Evolutionary conservation across 2,329 filamentous ascomycete species (phyloP), one percentile per base, ranked within the genome.

Genomic region (Phyllosticta capitalensis): DNA sequence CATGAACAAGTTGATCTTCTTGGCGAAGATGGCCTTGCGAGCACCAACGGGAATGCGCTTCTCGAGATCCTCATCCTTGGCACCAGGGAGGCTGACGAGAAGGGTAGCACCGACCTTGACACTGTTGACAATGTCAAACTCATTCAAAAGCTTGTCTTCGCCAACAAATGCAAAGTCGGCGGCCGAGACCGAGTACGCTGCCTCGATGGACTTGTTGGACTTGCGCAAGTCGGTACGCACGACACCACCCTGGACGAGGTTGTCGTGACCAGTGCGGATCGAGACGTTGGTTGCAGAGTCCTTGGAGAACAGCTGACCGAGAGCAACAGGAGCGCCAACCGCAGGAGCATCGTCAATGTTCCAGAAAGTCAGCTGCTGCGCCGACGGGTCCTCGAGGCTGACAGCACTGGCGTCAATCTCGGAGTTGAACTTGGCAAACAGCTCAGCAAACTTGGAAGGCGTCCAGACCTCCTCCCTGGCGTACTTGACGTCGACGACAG

Each of bases 321-420:
- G 70, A 52, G 76, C 82, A 21, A 82, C 75, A 10, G 90, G 86
- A 1, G 90, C 85, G 61, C 79, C 78, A 56, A 81, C 79, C 56
- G 87, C 82, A 1, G 79, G 75, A 26, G 91, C 91, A 71, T 85
- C 82, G 69, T 96, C 92, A 49, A 89, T 72, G 66, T 96, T 89
- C 91, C 92, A 97, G 81, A 99, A 96, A 12, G 86, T 87, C 77
- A 94, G 97, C 74, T 97, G 89, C 72, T 89, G 82, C 20, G 86
- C 84, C 20, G 74, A 71, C n/a, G 77, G 70, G 63, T 84, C 81
- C n/a, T 81, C 68, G 20, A 82, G 72, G 64, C 83, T 78, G 52
- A 72, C 71, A 74, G 72, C 79, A 68, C 66, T 86, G 71, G 64
- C 69, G 12, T 68, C 63, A 17, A 71, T 67, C 33, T 72, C 71